These are phyloP conservation scores for Clavariopsis aquatica DNA, from an alignment of 495 filamentous ascomycete genomes.

Conservation along the genomic window DNA sequence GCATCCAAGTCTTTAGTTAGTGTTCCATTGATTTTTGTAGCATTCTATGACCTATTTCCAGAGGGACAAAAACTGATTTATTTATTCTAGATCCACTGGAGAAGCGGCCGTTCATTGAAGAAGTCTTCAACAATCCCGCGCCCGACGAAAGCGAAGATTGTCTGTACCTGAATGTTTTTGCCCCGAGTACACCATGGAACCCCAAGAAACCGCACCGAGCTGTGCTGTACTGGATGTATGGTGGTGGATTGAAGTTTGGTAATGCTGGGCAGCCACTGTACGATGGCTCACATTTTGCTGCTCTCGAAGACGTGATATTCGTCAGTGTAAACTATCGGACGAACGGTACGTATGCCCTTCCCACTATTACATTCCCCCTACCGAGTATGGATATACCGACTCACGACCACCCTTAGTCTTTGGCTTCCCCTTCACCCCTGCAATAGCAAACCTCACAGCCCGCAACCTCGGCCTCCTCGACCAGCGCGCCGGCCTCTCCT, in stretches of 20 bases:
- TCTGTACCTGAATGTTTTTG: conserved; percentile 47
- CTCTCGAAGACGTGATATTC: conserved; percentile 29
- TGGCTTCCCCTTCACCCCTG: conserved; percentile 18
- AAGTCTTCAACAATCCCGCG: conserved; percentile 42
- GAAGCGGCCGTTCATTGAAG: conserved; percentile 37
- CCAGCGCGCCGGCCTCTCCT: conserved; percentile 27
- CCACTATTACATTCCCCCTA: too few species aligned
- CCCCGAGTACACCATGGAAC: conserved; percentile 42
- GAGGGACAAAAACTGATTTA: conserved; percentile 43
- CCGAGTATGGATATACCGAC: too few species aligned
- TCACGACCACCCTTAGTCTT: too few species aligned
- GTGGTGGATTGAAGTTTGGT: conserved; percentile 30
- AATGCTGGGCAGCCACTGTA: conserved; percentile 17
- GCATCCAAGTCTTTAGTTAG: conserved; percentile 47
- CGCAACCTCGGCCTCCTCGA: conserved; percentile 30
- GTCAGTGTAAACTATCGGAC: conserved; percentile 34
- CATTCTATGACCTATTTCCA: conserved; percentile 31
- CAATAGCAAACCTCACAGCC: conserved; percentile 20
- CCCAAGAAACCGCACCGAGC: conserved; percentile 47
- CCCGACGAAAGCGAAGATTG: conserved; percentile 48
- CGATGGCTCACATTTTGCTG: conserved; percentile 30
- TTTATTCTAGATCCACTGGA: conserved; percentile 20
- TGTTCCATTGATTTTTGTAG: neutral
- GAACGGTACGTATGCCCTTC: conserved; percentile 26
- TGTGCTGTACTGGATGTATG: conserved; percentile 37